Conservation (phyloP, 148 eudicot species). For the Rhododendron vialii region DNA sequence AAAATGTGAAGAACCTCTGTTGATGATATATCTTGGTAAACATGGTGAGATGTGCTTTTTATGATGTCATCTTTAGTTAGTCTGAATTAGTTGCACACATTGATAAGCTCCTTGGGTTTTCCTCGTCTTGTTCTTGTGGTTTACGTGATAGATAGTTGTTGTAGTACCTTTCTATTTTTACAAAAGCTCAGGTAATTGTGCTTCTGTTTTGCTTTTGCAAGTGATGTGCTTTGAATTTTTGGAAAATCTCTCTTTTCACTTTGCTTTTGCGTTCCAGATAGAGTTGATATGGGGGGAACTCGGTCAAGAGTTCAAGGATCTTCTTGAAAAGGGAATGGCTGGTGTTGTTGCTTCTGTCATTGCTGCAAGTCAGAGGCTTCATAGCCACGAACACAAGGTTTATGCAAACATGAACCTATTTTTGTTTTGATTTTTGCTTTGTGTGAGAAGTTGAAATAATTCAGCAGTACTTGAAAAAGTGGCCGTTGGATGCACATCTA, state of each 20-base stretch:
- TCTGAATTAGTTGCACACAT: background rate
- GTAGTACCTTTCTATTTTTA: background rate
- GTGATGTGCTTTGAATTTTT: background rate
- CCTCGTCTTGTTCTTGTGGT: background rate
- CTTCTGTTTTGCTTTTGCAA: background rate
- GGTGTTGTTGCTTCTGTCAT: conserved; percentile 88
- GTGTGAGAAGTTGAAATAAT: background rate
- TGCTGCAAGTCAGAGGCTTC: conserved; percentile 79
- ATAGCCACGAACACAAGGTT: conserved; percentile 67
- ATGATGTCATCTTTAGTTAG: background rate
- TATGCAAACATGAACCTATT: background rate
- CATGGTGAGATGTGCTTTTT: background rate
- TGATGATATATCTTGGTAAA: background rate
- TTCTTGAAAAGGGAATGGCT: conserved; percentile 57
- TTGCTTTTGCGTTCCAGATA: conserved; percentile 44
- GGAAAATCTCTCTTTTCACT: background rate
- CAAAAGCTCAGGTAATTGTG: background rate
- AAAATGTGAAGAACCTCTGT: background rate
- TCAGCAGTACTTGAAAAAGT: background rate
- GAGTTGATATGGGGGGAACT: conserved; percentile 72
- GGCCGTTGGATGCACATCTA: background rate
- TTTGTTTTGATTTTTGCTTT: background rate
- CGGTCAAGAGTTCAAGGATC: conserved; percentile 64
- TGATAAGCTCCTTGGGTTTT: no score
- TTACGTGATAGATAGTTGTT: background rate